phyloP scores from a whole-genome alignment of 2,329 filamentous ascomycete species.

The Claviceps cyperi region DNA sequence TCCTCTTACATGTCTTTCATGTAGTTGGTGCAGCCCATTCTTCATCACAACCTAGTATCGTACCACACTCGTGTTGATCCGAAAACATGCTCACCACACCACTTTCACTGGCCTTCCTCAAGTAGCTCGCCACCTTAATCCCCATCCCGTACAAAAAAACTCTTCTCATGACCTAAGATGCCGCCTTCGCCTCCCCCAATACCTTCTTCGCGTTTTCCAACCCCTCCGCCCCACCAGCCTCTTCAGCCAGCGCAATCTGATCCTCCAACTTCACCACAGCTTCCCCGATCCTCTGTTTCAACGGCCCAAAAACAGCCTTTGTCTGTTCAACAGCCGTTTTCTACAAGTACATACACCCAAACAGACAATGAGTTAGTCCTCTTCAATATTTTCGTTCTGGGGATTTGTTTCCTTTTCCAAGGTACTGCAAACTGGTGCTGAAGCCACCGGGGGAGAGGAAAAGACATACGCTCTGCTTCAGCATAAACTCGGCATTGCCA shows the following conservation, averaged over 20 bases:
- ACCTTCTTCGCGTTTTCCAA: constrained; percentile 40
- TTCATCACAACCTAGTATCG: background rate
- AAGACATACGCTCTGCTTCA: constrained; percentile 70
- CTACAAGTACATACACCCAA: constrained; percentile 27
- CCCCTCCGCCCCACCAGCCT: constrained; percentile 31
- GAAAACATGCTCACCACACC: background rate
- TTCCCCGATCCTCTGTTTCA: constrained; percentile 56
- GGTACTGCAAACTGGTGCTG: too few relatives aligned
- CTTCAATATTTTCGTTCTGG: too few relatives aligned
- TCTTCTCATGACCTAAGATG: background rate
- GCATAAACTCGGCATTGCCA: constrained; percentile 60
- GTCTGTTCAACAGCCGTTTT: constrained; percentile 76
- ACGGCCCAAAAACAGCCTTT: constrained; percentile 60
- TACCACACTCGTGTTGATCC: background rate
- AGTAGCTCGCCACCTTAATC: background rate
- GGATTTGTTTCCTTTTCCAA: too few relatives aligned
- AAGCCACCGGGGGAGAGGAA: background rate
- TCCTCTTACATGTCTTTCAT: background rate
- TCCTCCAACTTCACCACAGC: constrained; percentile 62
- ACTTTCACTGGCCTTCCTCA: background rate
- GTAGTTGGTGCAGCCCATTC: background rate
- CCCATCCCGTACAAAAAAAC: background rate
- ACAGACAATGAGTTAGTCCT: background rate
- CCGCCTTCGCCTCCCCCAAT: constrained; percentile 32
- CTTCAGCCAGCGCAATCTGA: constrained; percentile 46